Base-by-base conservation (phyloP, 192 early-diverging fungal species). In the Umbelopsis ramanniana region DNA sequence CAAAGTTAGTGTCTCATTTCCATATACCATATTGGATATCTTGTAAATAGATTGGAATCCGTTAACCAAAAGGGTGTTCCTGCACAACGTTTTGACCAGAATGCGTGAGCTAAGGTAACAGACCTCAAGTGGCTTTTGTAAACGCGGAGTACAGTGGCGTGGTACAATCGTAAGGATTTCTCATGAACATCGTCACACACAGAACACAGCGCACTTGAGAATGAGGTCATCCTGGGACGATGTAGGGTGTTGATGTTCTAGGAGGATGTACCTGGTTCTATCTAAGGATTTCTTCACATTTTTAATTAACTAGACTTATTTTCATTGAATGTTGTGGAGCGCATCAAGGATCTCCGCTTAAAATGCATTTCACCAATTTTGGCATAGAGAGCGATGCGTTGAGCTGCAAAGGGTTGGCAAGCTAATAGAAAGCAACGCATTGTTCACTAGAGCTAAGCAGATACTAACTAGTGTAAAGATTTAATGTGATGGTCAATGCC, bases 101-200 rank as follows among this genome's bases (percentile, higher is more conserved):
- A 63, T 63, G 15, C 12, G 57, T 3, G 26, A 57, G 15, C 33
- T 14, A 29, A 26, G 26, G 57, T 6, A 12, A 37, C 15, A 15
- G 14, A 12, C 29, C 14, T 15, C 12, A 17, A 19, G 57, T 12
- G 48, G 48, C 48, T 50, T 9, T 63, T 22, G 12, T 26, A 19
- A 63, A 35, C 6, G 57, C 57, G 57, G 57, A 63, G 57, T 37
- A 35, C 12, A 37, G 9, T 63, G 6, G 29, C 4, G 57, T 63
- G 33, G 57, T 14, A 63, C 57, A 63, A 63, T 12, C 33, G 33
- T 35, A 29, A 38, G 19, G 57, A 63, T 63, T 63, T 63, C 57
- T 63, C 57, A 63, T 63, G 57, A 63, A 33, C 57, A 33, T 19
- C 17, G 57, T 63, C 15, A 29, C 12, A 57, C 54, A 63, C 57